A percentile compares a stretch with the other conserved stretches of the same genome.
Evolutionary conservation across 257 asterid genomes (phyloP).

Genomic region (Leptodermis oblonga): DNA sequence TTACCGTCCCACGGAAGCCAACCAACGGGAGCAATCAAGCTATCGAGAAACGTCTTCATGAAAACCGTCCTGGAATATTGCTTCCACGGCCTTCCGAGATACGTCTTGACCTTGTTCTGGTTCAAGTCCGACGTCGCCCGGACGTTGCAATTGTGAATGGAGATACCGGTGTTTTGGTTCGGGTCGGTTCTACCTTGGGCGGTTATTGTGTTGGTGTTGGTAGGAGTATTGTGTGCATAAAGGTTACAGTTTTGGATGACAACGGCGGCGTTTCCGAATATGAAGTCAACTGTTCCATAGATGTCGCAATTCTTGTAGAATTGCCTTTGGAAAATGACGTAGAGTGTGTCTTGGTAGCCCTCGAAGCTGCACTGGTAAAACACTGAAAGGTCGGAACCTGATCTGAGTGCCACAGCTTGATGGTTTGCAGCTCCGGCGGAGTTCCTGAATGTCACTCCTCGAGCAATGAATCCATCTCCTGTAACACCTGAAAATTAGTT

Average conservation of each 20-base stretch:
- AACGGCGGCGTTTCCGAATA: slow-evolving; percentile 78
- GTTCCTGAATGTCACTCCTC: slow-evolving; percentile 53
- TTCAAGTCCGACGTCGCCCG: slow-evolving; percentile 51
- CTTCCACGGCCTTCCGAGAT: slow-evolving; percentile 84
- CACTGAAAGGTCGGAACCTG: slow-evolving; percentile 72
- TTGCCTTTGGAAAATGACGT: slow-evolving; percentile 55
- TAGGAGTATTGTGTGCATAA: slow-evolving; percentile 42
- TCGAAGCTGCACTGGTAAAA: slow-evolving; percentile 74
- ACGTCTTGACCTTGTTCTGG: slow-evolving; percentile 51
- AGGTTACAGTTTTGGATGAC: slow-evolving; percentile 72
- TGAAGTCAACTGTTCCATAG: slow-evolving; percentile 79
- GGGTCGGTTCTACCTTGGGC: slow-evolving; percentile 79
- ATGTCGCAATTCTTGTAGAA: slow-evolving; percentile 65
- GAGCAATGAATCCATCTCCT: slow-evolving; percentile 57
- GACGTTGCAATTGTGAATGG: slow-evolving; percentile 56
- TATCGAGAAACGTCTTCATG: slow-evolving; percentile 52
- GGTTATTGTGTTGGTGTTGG: slow-evolving; percentile 51
- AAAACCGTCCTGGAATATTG: slow-evolving; percentile 60
- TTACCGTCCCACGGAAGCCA: slow-evolving; percentile 81
- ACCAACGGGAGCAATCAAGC: slow-evolving; percentile 60
- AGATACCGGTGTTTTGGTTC: slow-evolving; percentile 69
- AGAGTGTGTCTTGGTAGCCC: slow-evolving; percentile 83
- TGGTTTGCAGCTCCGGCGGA: slow-evolving; percentile 62
- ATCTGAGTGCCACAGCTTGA: slow-evolving; percentile 77
- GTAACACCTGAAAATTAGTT: background rate